Base-by-base conservation (phyloP, 805 yeast species). In the Candida ficus region DNA sequence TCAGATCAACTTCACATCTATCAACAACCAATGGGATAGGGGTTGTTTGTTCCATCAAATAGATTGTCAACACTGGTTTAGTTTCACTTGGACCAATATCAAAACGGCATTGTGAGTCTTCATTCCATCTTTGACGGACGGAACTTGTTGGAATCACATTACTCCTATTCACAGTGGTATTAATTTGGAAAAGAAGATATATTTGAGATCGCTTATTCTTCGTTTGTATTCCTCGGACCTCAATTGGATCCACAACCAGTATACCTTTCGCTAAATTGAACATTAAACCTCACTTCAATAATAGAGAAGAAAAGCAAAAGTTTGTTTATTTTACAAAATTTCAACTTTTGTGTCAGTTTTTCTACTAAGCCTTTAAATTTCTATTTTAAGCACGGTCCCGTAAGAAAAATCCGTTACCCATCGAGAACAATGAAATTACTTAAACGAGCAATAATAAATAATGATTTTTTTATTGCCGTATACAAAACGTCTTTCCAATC, bases 221-320 rank as follows among this genome's bases (percentile, higher is more conserved):
- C 22, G 23, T 19, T 8, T 20, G 20, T 12, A 47, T 34, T 8
- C 50, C 47, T 30, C 45, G 36, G 2, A 43, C 53, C 20, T 53
- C 57, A 21, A 55, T 19, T 11, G 60, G 58, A 33, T 55, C 60
- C 14, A 51, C 53, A 1, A 53, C 53, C 5, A 55, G 37, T 8
- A 48, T 45, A 1, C 58, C 60, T 20, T 45, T 53, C 1, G 57
- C 52, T 7, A 38, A 23, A 22, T 38, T 43, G 28, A 44, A 44
- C 44, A 41, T 41, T 22, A 17, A 22, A 5, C 8, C n/a, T n/a
- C n/a, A n/a, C n/a, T n/a, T n/a, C n/a, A n/a, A n/a, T n/a, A n/a
- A n/a, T n/a, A n/a, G n/a, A n/a, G n/a, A n/a, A n/a, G n/a, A n/a
- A n/a, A n/a, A n/a, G n/a, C n/a, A n/a, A n/a, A n/a, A n/a, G n/a